Conservation (phyloP, 306 rosid genomes). For the Sophora flavescens region DNA sequence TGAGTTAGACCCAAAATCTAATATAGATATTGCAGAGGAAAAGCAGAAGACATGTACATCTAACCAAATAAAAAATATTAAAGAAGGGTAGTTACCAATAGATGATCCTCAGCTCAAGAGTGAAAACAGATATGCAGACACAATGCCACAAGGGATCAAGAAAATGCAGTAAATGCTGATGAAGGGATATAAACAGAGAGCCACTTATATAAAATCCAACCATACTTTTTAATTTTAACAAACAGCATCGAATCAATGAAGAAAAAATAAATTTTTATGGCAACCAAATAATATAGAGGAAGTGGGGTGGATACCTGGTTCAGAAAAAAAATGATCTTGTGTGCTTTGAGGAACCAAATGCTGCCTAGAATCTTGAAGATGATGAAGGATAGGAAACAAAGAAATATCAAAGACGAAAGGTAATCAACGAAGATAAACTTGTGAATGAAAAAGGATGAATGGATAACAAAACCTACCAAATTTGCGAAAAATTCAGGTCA, state of each 20-base stretch:
- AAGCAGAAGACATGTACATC: not conserved
- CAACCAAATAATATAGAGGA: not conserved
- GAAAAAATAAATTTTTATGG: not conserved
- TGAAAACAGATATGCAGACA: constrained; percentile 28
- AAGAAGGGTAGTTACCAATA: constrained; percentile 11
- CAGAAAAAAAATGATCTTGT: too few relatives aligned
- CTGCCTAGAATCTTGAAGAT: too few relatives aligned
- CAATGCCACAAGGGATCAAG: constrained; percentile 6
- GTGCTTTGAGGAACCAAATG: too few relatives aligned
- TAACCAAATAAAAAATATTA: not conserved
- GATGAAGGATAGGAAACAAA: too few relatives aligned
- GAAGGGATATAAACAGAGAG: not conserved
- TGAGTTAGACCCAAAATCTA: too few relatives aligned
- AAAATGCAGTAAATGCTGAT: not conserved
- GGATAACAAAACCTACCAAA: too few relatives aligned
- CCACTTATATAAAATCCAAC: not conserved
- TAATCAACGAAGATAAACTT: too few relatives aligned
- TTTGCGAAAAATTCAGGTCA: too few relatives aligned
- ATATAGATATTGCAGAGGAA: not conserved
- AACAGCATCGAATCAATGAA: not conserved
- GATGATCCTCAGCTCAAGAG: not conserved
- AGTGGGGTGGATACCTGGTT: constrained; percentile 45
- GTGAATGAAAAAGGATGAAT: too few relatives aligned
- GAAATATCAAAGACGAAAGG: too few relatives aligned
- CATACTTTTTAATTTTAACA: not conserved